Evolutionary conservation across 1,284 basidiomycete genomes (phyloP), one percentile per base, ranked within the genome.

Genomic region (Schizophyllum commune): DNA sequence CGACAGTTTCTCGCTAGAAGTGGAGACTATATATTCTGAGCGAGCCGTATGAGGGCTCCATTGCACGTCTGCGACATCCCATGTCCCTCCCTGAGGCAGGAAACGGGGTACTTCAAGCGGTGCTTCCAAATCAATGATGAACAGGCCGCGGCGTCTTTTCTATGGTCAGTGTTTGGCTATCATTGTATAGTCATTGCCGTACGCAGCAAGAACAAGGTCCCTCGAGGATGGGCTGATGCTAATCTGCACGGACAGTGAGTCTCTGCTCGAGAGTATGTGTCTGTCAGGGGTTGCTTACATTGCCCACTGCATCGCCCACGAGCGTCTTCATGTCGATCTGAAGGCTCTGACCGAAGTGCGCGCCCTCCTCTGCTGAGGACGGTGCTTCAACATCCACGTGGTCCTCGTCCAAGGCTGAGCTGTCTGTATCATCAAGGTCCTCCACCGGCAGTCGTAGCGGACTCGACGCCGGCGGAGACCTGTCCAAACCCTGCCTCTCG

Each of bases 41-140:
- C 90, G 85, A 6, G 82, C 79, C 0, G 84, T 84, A 70, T 98
- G 96, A 1, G 96, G 96, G 60, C 96, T 96, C 96, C 96, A 99
- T 71, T 99, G 96, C 2, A 96, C 88, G 66, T 91, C 96, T 5
- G 96, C 96, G 3, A 98, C 94, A 68, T 97, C 94, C 94, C 96
- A 98, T 8, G 92, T 94, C 2, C 95, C 95, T 11, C 94, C 92
- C 74, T 99, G 95, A 2, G 96, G 95, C 9, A 98, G 81, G 69
- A 94, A 98, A 55, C 96, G 85, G 15, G 97, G 96, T 0, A 94
- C 83, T 63, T 92, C 87, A 47, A 92, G 82, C 0, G 94, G 92
- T 27, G 91, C 85, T 63, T 95, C 89, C 7, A 99, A 80, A 74
- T 98, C 96, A 65, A 99, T 91, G 64, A 99, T 95, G 73, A 94